Evolutionary conservation across 768 basidiomycete species (phyloP), one percentile per base, ranked within the genome.

Genomic region (Calocybe cyanea): DNA sequence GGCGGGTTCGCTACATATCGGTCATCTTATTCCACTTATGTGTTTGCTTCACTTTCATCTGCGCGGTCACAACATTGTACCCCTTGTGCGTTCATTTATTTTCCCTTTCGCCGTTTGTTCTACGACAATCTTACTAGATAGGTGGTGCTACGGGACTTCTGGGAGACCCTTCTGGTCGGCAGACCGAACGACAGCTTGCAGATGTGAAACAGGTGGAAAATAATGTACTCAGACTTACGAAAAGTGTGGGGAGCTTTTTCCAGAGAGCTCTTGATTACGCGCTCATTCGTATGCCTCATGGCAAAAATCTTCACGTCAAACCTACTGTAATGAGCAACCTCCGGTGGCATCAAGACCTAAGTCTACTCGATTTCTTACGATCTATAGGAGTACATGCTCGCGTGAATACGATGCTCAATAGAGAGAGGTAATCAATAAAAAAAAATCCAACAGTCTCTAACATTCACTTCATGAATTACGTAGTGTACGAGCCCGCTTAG

Each of bases 111-210:
- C 24, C 17, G 7, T 23, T 20, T n/a, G 7, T n/a, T 42, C 39
- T 23, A 36, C 25, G 31, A 54, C 31, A 50, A 34, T 23, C 7
- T n/a, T 24, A 23, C 24, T 58, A 98, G 95, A 87, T 97, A 61
- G 95, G 96, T 24, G 93, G 92, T 1, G 94, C 92, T 7, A 98
- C 95, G 0, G 96, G 92, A 7, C 81, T 87, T n/a, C 85, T 99
- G 36, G 96, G 96, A 5, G 96, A 99, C 60, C 96, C 96, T 7
- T 95, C 94, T 3, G 95, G 96, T 1, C 77, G 94, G 28, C 74
- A 77, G 4, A 80, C 80, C 0, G 95, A 96, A 64, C 82, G 96
- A 17, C 77, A 82, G 43, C 73, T 81, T 3, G 78, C 92, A 4
- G 72, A 83, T 28, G 63, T 65, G 10, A 63, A 75, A 8, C 73